Conservation (phyloP, 192 early-diverging fungal species). For the Coemansia sp. region DNA sequence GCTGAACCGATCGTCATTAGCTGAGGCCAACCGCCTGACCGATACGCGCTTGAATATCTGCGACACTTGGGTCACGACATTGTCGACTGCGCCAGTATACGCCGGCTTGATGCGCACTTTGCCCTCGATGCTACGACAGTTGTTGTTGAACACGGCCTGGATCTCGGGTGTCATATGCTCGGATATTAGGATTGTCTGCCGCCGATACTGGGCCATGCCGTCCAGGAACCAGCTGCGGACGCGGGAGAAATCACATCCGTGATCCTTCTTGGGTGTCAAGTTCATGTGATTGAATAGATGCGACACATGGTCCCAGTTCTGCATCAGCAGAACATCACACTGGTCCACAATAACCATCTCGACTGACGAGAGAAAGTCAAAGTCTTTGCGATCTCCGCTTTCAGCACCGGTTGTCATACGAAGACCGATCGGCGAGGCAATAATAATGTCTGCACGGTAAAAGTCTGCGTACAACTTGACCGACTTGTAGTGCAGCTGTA, state of each 20-base stretch:
- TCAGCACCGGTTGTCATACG: slow-evolving; percentile 76
- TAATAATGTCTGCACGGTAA: slow-evolving; percentile 87
- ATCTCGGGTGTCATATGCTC: slow-evolving; percentile 86
- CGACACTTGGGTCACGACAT: slow-evolving; percentile 76
- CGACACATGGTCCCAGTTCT: slow-evolving; percentile 97
- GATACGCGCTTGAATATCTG: slow-evolving; percentile 83
- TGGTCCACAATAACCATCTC: slow-evolving; percentile 88
- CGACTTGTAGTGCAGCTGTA: slow-evolving; percentile 80
- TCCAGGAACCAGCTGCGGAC: slow-evolving; percentile 86
- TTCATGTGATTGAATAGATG: slow-evolving; percentile 85
- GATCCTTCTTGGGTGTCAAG: slow-evolving; percentile 83
- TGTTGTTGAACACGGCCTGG: slow-evolving; percentile 81
- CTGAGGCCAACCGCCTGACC: slow-evolving; percentile 56
- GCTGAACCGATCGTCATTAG: slow-evolving; percentile 79
- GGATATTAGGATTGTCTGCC: slow-evolving; percentile 86
- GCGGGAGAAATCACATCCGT: slow-evolving; percentile 94
- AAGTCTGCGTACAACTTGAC: slow-evolving; percentile 88
- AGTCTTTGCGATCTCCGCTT: slow-evolving; percentile 86
- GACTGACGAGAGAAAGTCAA: slow-evolving; percentile 92
- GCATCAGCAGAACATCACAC: slow-evolving; percentile 87
- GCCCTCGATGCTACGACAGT: slow-evolving; percentile 59
- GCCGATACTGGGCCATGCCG: slow-evolving; percentile 76
- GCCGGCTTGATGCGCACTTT: slow-evolving; percentile 67
- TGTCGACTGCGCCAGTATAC: slow-evolving; percentile 68
- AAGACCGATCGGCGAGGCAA: slow-evolving; percentile 90